Percentiles rank a stretch among this genome's conserved stretches.
Conservation (phyloP, 768 basidiomycete species). For the Trametes cinnabarina region DNA sequence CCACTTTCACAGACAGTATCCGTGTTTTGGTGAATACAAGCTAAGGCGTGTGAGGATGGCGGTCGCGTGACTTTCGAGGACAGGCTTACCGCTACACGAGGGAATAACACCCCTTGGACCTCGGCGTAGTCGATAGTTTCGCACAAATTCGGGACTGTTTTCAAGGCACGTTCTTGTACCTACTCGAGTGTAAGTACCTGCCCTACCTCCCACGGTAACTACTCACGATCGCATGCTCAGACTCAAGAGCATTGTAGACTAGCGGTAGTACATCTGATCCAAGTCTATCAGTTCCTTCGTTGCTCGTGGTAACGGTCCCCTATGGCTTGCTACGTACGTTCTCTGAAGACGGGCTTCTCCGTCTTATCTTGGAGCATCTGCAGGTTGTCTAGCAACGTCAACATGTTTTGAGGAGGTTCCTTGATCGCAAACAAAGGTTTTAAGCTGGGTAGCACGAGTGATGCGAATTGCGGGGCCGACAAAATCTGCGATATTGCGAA, state of each 20-base stretch:
- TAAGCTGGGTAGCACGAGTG: constrained; percentile 78
- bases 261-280: constrained; percentile 86
- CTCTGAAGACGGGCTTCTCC: constrained; percentile 79
- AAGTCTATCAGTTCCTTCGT: not conserved
- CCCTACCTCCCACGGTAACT: not conserved
- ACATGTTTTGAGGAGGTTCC: constrained; percentile 97
- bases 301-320: constrained; percentile 9
- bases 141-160: constrained; percentile 80
- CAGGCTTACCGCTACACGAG: constrained; percentile 80
- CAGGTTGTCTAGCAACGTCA: constrained; percentile 89
- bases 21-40: constrained; percentile 92
- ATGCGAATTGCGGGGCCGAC: constrained; percentile 76
- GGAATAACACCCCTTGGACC: constrained; percentile 86
- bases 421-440: constrained; percentile 88
- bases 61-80: not conserved
- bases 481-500: constrained; percentile 83
- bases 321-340: constrained; percentile 57
- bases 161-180: constrained; percentile 92
- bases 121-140: constrained; percentile 95
- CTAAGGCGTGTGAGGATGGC: constrained; percentile 37
- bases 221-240: constrained; percentile 82
- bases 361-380: constrained; percentile 87
- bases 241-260: constrained; percentile 93
- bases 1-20: constrained; percentile 87
- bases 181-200: constrained; percentile 28